Conservation (phyloP, 192 early-diverging fungal genomes). For the Borealophlyctis nickersoniae region DNA sequence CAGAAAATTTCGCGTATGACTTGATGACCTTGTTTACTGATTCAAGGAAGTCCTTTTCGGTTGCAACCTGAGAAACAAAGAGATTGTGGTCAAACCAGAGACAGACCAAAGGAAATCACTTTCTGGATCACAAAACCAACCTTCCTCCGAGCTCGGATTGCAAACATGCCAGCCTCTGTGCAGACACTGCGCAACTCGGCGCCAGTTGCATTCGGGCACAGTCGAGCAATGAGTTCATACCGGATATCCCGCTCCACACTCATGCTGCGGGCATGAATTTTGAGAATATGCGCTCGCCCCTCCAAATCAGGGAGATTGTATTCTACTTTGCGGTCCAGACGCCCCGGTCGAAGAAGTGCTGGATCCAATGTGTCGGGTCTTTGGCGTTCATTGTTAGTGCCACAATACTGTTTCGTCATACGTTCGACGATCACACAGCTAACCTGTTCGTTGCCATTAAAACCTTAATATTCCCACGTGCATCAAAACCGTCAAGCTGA, state of each 20-base stretch:
- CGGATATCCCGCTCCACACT: slow-evolving; percentile 98
- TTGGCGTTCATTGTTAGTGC: slow-evolving; percentile 4
- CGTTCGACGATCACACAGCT: neutral
- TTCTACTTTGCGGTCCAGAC: slow-evolving; percentile 97
- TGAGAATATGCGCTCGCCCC: slow-evolving; percentile 96
- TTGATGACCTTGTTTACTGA: slow-evolving; percentile 99
- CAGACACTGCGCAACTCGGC: slow-evolving; percentile 98
- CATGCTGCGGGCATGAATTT: slow-evolving; percentile 99
- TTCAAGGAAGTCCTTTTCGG: slow-evolving; percentile 99
- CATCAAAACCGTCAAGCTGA: slow-evolving; percentile 98
- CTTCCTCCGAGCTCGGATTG: slow-evolving; percentile 96
- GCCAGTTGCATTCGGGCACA: slow-evolving; percentile 97
- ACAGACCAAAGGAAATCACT: too few species aligned
- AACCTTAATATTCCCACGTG: slow-evolving; percentile 99
- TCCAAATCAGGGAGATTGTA: slow-evolving; percentile 95
- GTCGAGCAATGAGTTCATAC: slow-evolving; percentile 94
- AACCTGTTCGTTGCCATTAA: slow-evolving; percentile 97
- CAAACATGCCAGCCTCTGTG: slow-evolving; percentile 99
- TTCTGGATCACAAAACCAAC: slow-evolving; percentile 39
- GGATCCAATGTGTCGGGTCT: slow-evolving; percentile 98
- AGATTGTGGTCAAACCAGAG: too few species aligned
- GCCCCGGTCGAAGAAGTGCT: slow-evolving; percentile 93
- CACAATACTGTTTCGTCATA: slow-evolving; percentile 8
- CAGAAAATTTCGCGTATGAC: slow-evolving; percentile 96
- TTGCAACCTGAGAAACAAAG: slow-evolving; percentile 77